Conservation (phyloP, 257 asterid species). For the Anisodus tanguticus region DNA sequence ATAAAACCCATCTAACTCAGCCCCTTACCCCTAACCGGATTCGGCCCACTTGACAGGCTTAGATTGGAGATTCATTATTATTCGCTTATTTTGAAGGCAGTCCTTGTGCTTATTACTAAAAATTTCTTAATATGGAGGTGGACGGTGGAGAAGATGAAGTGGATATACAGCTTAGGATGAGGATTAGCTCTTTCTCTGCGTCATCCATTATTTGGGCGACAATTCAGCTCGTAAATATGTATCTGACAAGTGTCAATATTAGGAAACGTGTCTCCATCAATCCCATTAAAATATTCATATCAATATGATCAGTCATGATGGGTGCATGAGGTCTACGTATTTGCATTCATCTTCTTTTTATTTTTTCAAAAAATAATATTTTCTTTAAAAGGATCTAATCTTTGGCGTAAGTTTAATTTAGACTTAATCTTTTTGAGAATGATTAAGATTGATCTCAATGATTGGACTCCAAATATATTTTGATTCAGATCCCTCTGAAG, state of each 20-base stretch:
- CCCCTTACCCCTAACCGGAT: too few species aligned
- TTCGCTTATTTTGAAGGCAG: too few species aligned
- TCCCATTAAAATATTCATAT: background rate
- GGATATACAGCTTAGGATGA: background rate
- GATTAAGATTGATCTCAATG: constrained; percentile 9
- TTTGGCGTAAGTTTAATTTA: background rate
- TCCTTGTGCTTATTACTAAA: background rate
- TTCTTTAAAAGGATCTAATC: background rate
- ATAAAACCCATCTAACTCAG: too few species aligned
- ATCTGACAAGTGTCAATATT: background rate
- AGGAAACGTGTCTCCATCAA: background rate
- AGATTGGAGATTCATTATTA: too few species aligned
- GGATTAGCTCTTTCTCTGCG: background rate
- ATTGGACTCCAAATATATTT: background rate
- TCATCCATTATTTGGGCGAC: background rate
- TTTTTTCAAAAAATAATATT: background rate
- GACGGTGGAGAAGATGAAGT: background rate
- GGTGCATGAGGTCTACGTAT: background rate
- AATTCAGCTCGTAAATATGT: background rate
- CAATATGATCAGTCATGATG: background rate
- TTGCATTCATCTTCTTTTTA: background rate
- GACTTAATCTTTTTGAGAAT: constrained; percentile 7
- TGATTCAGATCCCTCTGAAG: background rate
- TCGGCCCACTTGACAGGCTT: too few species aligned
- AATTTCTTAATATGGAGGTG: background rate